Evolutionary conservation across 345 rosid species (phyloP).

Genomic region (Moricandia arvensis): DNA sequence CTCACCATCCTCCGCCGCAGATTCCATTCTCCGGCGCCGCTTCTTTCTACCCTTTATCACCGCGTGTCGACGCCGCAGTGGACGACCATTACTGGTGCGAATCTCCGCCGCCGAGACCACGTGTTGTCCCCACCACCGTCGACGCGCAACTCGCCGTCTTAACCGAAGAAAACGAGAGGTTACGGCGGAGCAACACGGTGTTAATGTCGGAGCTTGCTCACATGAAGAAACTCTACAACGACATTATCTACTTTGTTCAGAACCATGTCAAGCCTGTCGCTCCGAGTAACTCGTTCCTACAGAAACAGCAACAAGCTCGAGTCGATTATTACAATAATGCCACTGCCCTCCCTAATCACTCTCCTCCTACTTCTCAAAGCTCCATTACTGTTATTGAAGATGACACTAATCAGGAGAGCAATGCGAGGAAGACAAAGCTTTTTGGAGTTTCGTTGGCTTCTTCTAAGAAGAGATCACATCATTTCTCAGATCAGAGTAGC

Average conservation of each 20-base stretch:
- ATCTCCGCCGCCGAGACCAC: constrained; percentile 43
- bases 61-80: constrained; percentile 55
- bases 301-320: constrained; percentile 39
- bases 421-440: constrained; percentile 52
- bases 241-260: constrained; percentile 86
- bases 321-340: constrained; percentile 31
- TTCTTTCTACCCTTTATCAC: constrained; percentile 54
- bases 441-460: constrained; percentile 71
- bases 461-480: constrained; percentile 67
- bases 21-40: constrained; percentile 39
- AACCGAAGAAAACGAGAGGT: constrained; percentile 79
- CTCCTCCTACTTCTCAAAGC: constrained; percentile 40
- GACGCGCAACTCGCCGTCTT: constrained; percentile 54
- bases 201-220: constrained; percentile 84
- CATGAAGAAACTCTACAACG: constrained; percentile 89
- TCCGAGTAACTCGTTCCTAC: constrained; percentile 57
- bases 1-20: constrained; percentile 49
- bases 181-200: constrained; percentile 70
- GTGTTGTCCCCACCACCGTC: background rate
- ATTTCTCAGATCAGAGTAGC: constrained; percentile 45
- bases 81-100: constrained; percentile 66
- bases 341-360: constrained; percentile 22
- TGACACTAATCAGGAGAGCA: constrained; percentile 17
- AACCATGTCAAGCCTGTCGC: constrained; percentile 84
- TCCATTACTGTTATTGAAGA: constrained; percentile 35